Percentiles rank a stretch among this genome's conserved stretches.
phyloP scores from a whole-genome alignment of 495 filamentous ascomycete species.

The Hypomontagnella submonticulosa region DNA sequence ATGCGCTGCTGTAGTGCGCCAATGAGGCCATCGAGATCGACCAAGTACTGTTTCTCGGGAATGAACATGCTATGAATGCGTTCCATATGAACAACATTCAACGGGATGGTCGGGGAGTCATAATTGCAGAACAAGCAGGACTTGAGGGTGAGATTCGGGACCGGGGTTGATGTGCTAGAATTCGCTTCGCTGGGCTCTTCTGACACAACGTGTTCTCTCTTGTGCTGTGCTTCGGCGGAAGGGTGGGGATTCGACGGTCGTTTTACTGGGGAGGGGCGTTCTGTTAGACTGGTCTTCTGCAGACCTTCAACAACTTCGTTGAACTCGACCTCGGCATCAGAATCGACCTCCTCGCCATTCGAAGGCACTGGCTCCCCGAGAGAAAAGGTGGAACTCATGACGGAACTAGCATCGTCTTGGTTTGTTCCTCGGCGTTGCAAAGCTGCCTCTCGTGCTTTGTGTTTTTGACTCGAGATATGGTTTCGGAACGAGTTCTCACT shows the following conservation, averaged over 20 bases:
- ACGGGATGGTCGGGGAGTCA: slow-evolving; percentile 72
- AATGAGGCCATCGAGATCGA: slow-evolving; percentile 83
- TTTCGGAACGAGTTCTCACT: slow-evolving; percentile 96
- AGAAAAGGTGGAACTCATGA: slow-evolving; percentile 92
- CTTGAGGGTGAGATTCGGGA: slow-evolving; percentile 59
- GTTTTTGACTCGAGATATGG: slow-evolving; percentile 91
- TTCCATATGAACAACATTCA: slow-evolving; percentile 89
- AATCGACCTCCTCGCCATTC: slow-evolving; percentile 61
- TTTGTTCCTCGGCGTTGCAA: slow-evolving; percentile 46
- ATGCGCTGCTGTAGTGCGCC: slow-evolving; percentile 77
- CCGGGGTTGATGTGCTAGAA: slow-evolving; percentile 51
- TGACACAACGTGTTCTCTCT: slow-evolving; percentile 53
- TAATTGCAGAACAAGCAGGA: slow-evolving; percentile 93
- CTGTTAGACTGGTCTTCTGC: slow-evolving; percentile 75
- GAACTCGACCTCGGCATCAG: slow-evolving; percentile 78
- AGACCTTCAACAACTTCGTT: slow-evolving; percentile 80
- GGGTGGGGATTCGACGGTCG: slow-evolving; percentile 68
- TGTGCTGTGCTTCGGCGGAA: slow-evolving; percentile 57
- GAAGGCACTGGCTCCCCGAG: slow-evolving; percentile 80
- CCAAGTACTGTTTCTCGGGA: slow-evolving; percentile 83
- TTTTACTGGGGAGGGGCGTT: slow-evolving; percentile 64
- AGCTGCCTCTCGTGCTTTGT: slow-evolving; percentile 72
- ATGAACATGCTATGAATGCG: slow-evolving; percentile 96
- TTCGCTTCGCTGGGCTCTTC: slow-evolving; percentile 46
- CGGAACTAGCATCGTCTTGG: slow-evolving; percentile 80